These are phyloP conservation scores for Umbelopsis sp. DNA, from an alignment of 371 early-diverging fungal genomes.

Conservation along the genomic window DNA sequence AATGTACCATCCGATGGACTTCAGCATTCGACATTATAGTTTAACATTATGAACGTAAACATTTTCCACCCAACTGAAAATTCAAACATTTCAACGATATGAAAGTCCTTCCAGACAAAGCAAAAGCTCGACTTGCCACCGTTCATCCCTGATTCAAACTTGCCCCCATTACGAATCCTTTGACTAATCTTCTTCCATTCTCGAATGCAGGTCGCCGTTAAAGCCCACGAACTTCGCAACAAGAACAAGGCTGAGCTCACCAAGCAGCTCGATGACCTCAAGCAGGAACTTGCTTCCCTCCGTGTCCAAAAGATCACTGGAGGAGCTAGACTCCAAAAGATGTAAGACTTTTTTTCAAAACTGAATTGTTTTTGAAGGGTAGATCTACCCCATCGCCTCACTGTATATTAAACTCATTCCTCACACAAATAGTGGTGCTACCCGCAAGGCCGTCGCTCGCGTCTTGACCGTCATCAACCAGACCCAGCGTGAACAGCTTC, in stretches of 20 bases:
- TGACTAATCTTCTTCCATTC: not conserved
- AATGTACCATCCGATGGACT: not conserved
- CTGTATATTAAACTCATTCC: conserved; percentile 5
- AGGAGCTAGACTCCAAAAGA: conserved; percentile 80
- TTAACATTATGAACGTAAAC: not conserved
- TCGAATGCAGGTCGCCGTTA: conserved; percentile 63
- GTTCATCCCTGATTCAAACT: not conserved
- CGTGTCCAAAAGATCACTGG: conserved; percentile 91
- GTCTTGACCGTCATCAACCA: conserved; percentile 93
- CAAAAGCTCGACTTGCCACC: not conserved
- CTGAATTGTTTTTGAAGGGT: too few relatives aligned
- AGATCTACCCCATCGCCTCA: not conserved
- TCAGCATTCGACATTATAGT: not conserved
- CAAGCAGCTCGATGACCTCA: conserved; percentile 89
- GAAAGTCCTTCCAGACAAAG: not conserved
- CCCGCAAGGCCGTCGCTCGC: conserved; percentile 92
- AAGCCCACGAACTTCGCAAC: conserved; percentile 89
- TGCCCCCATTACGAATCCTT: not conserved
- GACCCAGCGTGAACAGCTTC: conserved; percentile 82
- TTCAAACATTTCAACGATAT: not conserved
- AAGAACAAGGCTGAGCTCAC: conserved; percentile 90
- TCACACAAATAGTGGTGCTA: conserved; percentile 54
- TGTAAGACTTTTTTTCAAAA: conserved; percentile 52
- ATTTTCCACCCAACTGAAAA: not conserved
- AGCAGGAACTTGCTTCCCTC: conserved; percentile 88